Evolutionary conservation across 2,329 filamentous ascomycete genomes (phyloP).

Genomic region (Amesomyces nigricolor): DNA sequence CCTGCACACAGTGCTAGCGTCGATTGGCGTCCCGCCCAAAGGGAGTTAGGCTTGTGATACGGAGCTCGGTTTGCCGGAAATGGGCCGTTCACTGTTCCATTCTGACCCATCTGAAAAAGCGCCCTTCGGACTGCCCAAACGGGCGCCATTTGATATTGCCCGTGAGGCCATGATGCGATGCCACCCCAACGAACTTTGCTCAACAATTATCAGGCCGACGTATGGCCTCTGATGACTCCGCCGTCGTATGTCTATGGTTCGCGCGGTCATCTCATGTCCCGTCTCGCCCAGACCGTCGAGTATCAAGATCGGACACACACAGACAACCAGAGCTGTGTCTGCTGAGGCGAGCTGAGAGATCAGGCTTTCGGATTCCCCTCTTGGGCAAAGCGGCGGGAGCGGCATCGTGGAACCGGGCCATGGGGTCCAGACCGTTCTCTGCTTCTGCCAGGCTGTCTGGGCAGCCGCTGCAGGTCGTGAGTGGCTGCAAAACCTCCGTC

Average conservation of each 20-base stretch:
- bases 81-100: constrained; percentile 7
- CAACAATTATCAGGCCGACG: not conserved
- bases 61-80: constrained; percentile 21
- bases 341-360: not conserved
- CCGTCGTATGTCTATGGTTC: not conserved
- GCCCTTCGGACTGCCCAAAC: constrained; percentile 13
- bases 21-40: not conserved
- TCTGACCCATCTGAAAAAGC: constrained; percentile 2
- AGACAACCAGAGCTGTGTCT: not conserved
- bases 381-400: constrained; percentile 5
- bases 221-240: not conserved
- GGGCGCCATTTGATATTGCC: constrained; percentile 10
- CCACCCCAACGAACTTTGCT: constrained; percentile 7
- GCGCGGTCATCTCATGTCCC: not conserved
- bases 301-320: not conserved
- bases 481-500: constrained; percentile 9
- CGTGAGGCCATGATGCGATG: constrained; percentile 14
- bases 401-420: constrained; percentile 1
- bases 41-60: constrained; percentile 2
- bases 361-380: constrained; percentile 15
- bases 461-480: constrained; percentile 10
- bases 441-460: not conserved
- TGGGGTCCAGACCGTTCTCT: constrained; percentile 15
- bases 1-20: not conserved
- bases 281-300: not conserved